Percentiles rank a stretch among this genome's conserved stretches.
phyloP scores from a whole-genome alignment of 257 asterid genomes.

The Solanum dulcamara region DNA sequence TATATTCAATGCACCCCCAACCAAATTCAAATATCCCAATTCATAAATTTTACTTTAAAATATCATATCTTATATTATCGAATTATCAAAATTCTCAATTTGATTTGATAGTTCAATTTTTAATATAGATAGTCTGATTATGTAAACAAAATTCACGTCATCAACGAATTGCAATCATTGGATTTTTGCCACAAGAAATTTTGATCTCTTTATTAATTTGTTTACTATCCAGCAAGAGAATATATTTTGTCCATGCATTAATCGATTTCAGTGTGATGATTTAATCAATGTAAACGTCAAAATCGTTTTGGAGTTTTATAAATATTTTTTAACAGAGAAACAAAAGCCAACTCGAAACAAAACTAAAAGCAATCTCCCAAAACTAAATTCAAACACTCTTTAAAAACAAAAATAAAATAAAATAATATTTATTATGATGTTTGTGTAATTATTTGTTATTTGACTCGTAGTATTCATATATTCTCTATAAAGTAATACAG shows the following conservation, averaged over 20 bases:
- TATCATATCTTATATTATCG: not conserved
- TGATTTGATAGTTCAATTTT: not conserved
- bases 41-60: too few relatives aligned
- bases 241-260: not conserved
- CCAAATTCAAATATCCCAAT: too few relatives aligned
- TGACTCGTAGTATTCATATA: not conserved
- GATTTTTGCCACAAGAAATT: not conserved
- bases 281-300: not conserved
- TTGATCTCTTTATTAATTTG: not conserved
- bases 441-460: not conserved
- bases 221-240: not conserved
- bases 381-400: not conserved
- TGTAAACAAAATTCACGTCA: not conserved
- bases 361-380: not conserved
- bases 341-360: not conserved
- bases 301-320: not conserved
- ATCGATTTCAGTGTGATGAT: not conserved
- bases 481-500: not conserved
- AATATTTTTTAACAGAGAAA: not conserved
- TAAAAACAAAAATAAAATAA: too few relatives aligned
- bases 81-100: not conserved
- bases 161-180: not conserved
- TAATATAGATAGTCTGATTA: not conserved
- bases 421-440: too few relatives aligned
- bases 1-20: not conserved